A percentile compares a stretch with the other conserved stretches of the same genome.
Conservation (phyloP, 2,329 filamentous ascomycete genomes). For the Ophidiomyces ophidiicola region DNA sequence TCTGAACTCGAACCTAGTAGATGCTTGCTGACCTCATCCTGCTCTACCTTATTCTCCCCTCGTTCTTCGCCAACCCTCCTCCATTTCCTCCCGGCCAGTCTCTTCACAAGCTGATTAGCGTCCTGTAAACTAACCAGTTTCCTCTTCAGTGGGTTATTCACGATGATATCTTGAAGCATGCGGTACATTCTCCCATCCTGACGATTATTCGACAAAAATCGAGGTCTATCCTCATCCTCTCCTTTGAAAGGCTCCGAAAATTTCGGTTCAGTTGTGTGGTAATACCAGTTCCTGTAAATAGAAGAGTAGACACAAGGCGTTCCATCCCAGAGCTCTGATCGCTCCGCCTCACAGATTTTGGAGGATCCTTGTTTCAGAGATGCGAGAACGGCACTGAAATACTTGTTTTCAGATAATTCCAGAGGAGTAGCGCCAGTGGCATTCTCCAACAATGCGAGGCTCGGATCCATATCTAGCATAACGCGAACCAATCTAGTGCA, state of each 20-base stretch:
- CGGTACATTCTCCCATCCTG: slow-evolving; percentile 1
- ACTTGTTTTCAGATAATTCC: slow-evolving; percentile 23
- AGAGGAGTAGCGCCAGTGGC: slow-evolving; percentile 61
- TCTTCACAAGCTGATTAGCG: slow-evolving; percentile 49
- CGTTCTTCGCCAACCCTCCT: slow-evolving; percentile 7
- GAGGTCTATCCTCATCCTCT: slow-evolving; percentile 1
- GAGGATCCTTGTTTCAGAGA: background rate
- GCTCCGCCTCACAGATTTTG: background rate
- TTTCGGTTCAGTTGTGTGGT: background rate
- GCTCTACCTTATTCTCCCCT: background rate
- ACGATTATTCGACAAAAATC: background rate
- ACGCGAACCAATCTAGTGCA: slow-evolving; percentile 45
- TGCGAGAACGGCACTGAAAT: background rate
- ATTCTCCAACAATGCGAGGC: slow-evolving; percentile 58
- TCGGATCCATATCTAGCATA: slow-evolving; percentile 43
- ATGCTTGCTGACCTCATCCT: slow-evolving; percentile 1
- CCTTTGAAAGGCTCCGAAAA: background rate
- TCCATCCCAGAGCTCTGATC: background rate
- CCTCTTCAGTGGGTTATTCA: slow-evolving; percentile 31
- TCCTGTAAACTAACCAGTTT: slow-evolving; percentile 46
- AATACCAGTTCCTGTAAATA: background rate
- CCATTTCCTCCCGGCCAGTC: slow-evolving; percentile 26
- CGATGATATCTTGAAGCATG: background rate
- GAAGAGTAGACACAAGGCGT: background rate
- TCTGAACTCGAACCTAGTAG: background rate